phyloP scores from a whole-genome alignment of 192 early-diverging fungal genomes.

The Glomus cerebriforme region DNA sequence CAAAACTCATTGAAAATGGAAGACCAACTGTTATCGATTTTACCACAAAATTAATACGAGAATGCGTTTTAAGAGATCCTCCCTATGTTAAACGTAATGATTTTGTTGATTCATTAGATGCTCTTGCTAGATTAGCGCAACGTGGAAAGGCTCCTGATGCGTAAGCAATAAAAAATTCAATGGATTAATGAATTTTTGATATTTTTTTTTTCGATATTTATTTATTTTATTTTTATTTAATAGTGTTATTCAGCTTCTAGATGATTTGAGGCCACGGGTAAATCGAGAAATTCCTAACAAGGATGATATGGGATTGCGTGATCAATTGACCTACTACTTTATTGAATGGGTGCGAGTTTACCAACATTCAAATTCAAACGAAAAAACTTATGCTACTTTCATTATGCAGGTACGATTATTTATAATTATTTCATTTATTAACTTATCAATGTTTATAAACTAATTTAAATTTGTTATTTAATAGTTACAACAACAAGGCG shows the following conservation, averaged over 20 bases:
- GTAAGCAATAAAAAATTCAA: constrained; percentile 21
- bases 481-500: constrained; percentile 75
- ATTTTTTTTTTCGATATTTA: neutral
- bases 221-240: constrained; percentile 18
- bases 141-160: constrained; percentile 61
- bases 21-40: constrained; percentile 74
- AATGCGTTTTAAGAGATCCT: constrained; percentile 63
- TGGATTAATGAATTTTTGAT: constrained; percentile 12
- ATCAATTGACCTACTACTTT: constrained; percentile 69
- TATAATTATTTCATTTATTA: neutral
- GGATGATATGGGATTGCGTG: constrained; percentile 54
- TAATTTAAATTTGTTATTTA: neutral
- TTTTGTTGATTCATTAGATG: constrained; percentile 74
- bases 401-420: constrained; percentile 50
- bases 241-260: constrained; percentile 53
- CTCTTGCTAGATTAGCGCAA: constrained; percentile 64
- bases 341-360: constrained; percentile 81
- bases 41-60: constrained; percentile 72
- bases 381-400: constrained; percentile 66
- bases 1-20: constrained; percentile 78
- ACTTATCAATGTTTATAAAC: neutral
- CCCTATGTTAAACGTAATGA: constrained; percentile 55
- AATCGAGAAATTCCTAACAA: constrained; percentile 45
- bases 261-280: constrained; percentile 54
- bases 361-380: constrained; percentile 70